Percentiles rank a stretch among this genome's conserved stretches.
These are phyloP conservation scores for Crithidia acanthocephali DNA, from an alignment of 208 protist genomes.

Conservation along the genomic window DNA sequence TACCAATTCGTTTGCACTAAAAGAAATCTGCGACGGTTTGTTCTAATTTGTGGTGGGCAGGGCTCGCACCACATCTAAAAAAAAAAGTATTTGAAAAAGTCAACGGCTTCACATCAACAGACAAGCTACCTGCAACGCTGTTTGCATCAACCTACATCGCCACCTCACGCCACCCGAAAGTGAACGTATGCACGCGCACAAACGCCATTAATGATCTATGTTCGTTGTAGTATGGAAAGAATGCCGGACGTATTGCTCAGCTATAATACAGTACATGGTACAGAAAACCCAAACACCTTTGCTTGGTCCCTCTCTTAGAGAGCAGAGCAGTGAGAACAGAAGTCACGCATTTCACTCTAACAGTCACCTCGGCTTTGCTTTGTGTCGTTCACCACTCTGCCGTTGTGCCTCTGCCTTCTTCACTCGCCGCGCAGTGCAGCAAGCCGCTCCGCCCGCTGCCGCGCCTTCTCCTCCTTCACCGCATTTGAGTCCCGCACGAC, in stretches of 20 bases:
- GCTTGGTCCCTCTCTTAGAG: no score
- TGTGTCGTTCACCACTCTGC: no score
- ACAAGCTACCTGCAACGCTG: background rate
- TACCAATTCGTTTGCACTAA: no score
- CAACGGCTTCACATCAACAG: background rate
- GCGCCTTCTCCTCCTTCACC: constrained; percentile 78
- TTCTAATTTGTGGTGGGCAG: background rate
- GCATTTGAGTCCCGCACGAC: constrained; percentile 63
- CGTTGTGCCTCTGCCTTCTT: background rate
- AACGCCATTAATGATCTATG: no score
- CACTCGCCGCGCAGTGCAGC: constrained; percentile 46
- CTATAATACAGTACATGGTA: constrained; percentile 1
- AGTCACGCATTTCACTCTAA: no score
- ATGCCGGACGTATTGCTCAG: background rate
- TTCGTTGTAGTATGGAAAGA: background rate
- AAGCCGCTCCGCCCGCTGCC: constrained; percentile 66
- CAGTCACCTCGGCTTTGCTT: no score
- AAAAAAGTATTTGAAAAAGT: background rate
- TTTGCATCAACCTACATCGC: background rate
- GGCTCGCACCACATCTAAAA: background rate
- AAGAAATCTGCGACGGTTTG: no score
- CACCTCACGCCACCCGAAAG: background rate
- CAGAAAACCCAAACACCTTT: no score
- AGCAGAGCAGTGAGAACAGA: no score
- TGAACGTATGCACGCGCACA: background rate